A percentile compares a stretch with the other conserved stretches of the same genome.
Evolutionary conservation across 345 rosid species (phyloP).

Genomic region (Odontarrhena argentea): DNA sequence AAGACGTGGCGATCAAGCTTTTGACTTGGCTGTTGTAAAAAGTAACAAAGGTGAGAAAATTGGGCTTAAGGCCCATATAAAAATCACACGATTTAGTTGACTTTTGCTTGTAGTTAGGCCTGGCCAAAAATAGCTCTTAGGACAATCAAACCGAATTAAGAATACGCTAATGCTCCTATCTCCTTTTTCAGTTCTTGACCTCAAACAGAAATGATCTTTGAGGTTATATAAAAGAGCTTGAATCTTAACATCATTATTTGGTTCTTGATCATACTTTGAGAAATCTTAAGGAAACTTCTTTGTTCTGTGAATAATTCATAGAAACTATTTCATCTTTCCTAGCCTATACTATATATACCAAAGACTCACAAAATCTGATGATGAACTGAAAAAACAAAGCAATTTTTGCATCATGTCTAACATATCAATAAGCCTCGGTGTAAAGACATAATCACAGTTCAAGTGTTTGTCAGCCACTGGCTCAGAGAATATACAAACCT

Average conservation of each 20-base stretch:
- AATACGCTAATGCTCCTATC: constrained; percentile 76
- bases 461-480: too few species aligned
- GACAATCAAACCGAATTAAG: too few species aligned
- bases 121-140: too few species aligned
- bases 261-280: not conserved
- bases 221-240: constrained; percentile 4
- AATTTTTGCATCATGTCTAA: too few species aligned
- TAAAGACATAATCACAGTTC: too few species aligned
- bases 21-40: constrained; percentile 5
- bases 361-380: too few species aligned
- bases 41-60: too few species aligned
- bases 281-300: constrained; percentile 39
- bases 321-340: constrained; percentile 56
- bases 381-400: too few species aligned
- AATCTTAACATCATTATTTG: not conserved
- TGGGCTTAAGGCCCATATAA: constrained; percentile 13
- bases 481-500: too few species aligned
- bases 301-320: constrained; percentile 67
- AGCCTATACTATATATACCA: too few species aligned
- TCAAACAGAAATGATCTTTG: constrained; percentile 37
- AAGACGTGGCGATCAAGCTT: constrained; percentile 38
- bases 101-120: not conserved
- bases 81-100: not conserved
- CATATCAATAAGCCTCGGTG: too few species aligned
- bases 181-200: constrained; percentile 77